These are phyloP conservation scores for Argentina anserina DNA, from an alignment of 306 rosid genomes.

Conservation along the genomic window DNA sequence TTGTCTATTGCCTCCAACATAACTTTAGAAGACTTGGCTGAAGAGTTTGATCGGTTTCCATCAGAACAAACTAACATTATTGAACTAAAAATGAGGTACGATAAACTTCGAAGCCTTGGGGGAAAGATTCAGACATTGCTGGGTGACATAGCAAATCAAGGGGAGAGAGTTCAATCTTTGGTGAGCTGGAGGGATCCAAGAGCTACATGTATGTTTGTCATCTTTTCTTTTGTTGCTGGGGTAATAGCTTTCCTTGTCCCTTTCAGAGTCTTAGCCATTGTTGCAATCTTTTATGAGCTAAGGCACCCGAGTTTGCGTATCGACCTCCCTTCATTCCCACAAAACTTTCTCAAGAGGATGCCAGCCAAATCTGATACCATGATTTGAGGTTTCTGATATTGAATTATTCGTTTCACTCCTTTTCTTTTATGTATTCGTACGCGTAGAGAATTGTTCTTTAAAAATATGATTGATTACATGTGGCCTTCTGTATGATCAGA, in stretches of 20 bases:
- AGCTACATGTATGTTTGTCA: slow-evolving; percentile 31
- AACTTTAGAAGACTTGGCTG: slow-evolving; percentile 40
- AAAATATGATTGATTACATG: not conserved
- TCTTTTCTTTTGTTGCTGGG: slow-evolving; percentile 26
- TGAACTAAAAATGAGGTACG: slow-evolving; percentile 29
- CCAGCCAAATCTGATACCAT: slow-evolving; percentile 45
- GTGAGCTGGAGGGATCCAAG: slow-evolving; percentile 42
- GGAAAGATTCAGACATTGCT: slow-evolving; percentile 28
- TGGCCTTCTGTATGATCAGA: not conserved
- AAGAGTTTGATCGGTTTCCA: slow-evolving; percentile 52
- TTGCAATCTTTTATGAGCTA: slow-evolving; percentile 20
- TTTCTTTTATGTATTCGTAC: not conserved
- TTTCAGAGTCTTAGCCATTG: not conserved
- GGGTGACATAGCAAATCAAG: slow-evolving; percentile 25
- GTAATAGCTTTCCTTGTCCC: slow-evolving; percentile 23
- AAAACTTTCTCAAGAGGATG: slow-evolving; percentile 41
- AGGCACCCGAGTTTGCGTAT: slow-evolving; percentile 28
- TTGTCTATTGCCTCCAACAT: slow-evolving; percentile 30
- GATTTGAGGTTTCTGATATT: slow-evolving; percentile 17
- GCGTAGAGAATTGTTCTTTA: not conserved
- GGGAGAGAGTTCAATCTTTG: slow-evolving; percentile 26
- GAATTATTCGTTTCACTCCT: not conserved
- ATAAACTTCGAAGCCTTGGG: slow-evolving; percentile 24
- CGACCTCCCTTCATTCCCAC: slow-evolving; percentile 22
- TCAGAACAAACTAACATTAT: slow-evolving; percentile 17